Base-by-base conservation (phyloP, 192 early-diverging fungal genomes). In the Rhizophlyctis rosea region DNA sequence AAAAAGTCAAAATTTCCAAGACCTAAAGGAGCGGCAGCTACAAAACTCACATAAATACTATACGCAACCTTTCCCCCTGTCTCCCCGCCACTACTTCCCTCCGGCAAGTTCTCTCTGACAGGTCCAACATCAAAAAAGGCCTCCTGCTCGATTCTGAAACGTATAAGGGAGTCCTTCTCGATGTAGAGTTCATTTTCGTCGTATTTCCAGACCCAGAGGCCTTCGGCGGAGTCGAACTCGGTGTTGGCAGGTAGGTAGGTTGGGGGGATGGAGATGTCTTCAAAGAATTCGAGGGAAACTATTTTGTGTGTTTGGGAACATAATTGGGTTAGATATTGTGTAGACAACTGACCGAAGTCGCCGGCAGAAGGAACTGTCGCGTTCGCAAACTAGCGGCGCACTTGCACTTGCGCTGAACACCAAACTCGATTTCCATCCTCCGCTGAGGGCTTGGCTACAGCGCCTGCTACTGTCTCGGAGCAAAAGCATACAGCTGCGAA, bases 281-380 rank as follows among this genome's bases (percentile, higher is more conserved):
- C 91, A 74, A 97, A 95, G 63, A 94, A 97, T 18, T 86, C 90
- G 71, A 94, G 75, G 3, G 90, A 80, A 0, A 94, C 88, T 83
- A 47, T 3, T n/a, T n/a, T n/a, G n/a, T n/a, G n/a, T n/a, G n/a
- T n/a, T n/a, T n/a, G n/a, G n/a, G n/a, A n/a, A n/a, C n/a, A n/a
- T n/a, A n/a, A 77, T 34, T 47, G 24, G 23, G 35, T 25, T 47
- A 76, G 35, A 47, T 4, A n/a, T n/a, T 66, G 24, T 27, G 23
- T 9, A 47, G 7, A 33, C 25, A 21, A 65, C 36, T 0, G n/a
- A n/a, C n/a, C n/a, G n/a, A n/a, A 49, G 74, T 7, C 3, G 21
- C 7, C 5, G n/a, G 16, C 33, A 56, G 24, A 9, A 54, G 25
- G 31, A 34, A 54, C 11, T 11, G 54, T 34, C 47, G 47, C 23